Conservation (phyloP, 768 basidiomycete species). For the Mycena filopes region DNA sequence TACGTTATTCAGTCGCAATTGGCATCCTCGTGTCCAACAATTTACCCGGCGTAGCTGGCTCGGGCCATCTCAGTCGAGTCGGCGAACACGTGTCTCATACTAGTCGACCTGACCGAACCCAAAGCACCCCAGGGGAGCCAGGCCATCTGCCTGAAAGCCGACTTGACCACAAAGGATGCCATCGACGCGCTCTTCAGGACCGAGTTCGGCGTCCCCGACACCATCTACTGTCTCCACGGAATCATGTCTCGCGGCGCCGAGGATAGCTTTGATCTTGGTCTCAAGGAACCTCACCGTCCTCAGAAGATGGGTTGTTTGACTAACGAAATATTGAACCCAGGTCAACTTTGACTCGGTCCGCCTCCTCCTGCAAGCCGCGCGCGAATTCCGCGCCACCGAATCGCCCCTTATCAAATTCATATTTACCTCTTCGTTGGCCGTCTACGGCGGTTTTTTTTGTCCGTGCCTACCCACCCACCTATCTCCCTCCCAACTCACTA, state of each 20-base stretch:
- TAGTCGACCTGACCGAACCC: conserved; percentile 60
- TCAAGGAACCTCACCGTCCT: conserved; percentile 45
- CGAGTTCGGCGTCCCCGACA: conserved; percentile 51
- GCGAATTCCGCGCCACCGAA: conserved; percentile 39
- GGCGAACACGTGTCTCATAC: conserved; percentile 54
- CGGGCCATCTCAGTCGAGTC: conserved; percentile 45
- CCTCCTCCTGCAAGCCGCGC: conserved; percentile 50
- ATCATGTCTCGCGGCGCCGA: conserved; percentile 74
- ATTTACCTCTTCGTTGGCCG: conserved; percentile 68
- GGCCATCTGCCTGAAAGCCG: conserved; percentile 49
- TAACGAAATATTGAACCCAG: no score
- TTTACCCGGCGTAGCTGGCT: conserved; percentile 44
- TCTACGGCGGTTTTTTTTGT: conserved; percentile 57
- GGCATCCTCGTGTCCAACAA: no score
- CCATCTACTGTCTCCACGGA: conserved; percentile 62
- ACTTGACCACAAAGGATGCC: conserved; percentile 51
- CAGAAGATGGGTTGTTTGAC: no score
- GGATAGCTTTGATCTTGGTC: conserved; percentile 67
- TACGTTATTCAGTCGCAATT: background rate
- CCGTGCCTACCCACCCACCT: no score
- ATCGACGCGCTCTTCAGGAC: conserved; percentile 52
- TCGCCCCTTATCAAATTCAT: conserved; percentile 58
- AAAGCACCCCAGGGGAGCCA: conserved; percentile 43
- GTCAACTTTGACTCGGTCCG: conserved; percentile 71
- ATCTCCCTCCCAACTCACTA: no score